Evolutionary conservation across 805 yeast species (phyloP).

Genomic region (Phaffomyces antillensis): DNA sequence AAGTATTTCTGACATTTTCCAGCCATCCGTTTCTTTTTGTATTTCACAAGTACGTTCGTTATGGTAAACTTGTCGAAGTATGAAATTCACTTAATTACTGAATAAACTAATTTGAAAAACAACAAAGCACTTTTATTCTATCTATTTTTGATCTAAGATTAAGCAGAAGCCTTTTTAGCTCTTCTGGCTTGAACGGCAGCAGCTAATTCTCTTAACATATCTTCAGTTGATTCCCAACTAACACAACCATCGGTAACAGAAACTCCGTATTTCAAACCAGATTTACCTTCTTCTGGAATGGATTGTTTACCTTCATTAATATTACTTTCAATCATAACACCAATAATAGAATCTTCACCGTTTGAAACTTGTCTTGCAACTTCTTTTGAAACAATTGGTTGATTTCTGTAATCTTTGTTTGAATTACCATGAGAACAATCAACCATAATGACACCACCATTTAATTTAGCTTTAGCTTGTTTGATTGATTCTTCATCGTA

Average conservation of each 20-base stretch:
- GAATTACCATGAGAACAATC: slow-evolving; percentile 99
- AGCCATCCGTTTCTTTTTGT: too few relatives aligned
- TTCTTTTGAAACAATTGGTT: slow-evolving; percentile 80
- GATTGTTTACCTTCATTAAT: slow-evolving; percentile 91
- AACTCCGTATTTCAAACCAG: slow-evolving; percentile 81
- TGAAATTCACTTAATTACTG: too few relatives aligned
- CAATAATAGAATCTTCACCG: slow-evolving; percentile 79
- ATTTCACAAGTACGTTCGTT: too few relatives aligned
- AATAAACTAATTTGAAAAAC: too few relatives aligned
- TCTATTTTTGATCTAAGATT: too few relatives aligned
- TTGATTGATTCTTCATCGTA: slow-evolving; percentile 76
- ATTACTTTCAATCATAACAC: slow-evolving; percentile 94
- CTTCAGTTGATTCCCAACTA: slow-evolving; percentile 81
- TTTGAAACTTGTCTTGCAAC: slow-evolving; percentile 76
- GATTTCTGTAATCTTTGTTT: slow-evolving; percentile 87
- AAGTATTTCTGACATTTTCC: too few relatives aligned
- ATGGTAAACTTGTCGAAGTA: too few relatives aligned
- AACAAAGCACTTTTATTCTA: too few relatives aligned
- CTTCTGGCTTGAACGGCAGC: slow-evolving; percentile 82
- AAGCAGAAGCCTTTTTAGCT: slow-evolving; percentile 8
- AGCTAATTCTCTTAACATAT: slow-evolving; percentile 71
- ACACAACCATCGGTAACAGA: slow-evolving; percentile 97
- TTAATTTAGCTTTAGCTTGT: slow-evolving; percentile 62
- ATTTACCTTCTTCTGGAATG: slow-evolving; percentile 72
- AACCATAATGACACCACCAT: slow-evolving; percentile 63